phyloP scores from a whole-genome alignment of 2,329 filamentous ascomycete species.

The Seiridium unicorne region DNA sequence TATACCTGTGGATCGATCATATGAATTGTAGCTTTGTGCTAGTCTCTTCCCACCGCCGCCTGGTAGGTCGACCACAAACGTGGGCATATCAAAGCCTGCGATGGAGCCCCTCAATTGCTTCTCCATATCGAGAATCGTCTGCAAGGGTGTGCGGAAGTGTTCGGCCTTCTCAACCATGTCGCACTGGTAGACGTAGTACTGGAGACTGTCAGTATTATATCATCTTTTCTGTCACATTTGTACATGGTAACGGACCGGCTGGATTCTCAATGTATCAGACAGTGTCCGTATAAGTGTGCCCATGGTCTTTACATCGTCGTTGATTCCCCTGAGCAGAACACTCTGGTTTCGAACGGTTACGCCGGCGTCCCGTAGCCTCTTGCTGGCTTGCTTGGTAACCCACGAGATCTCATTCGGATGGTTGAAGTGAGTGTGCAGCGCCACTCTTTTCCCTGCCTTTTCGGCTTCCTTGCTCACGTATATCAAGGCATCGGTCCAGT shows the following conservation, averaged over 20 bases:
- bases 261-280: slow-evolving; percentile 50
- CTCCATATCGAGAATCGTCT: slow-evolving; percentile 58
- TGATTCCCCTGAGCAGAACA: slow-evolving; percentile 58
- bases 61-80: slow-evolving; percentile 63
- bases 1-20: slow-evolving; percentile 51
- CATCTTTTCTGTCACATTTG: too few species aligned
- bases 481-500: slow-evolving; percentile 53
- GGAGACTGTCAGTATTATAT: slow-evolving; percentile 1
- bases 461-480: slow-evolving; percentile 49
- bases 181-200: slow-evolving; percentile 67
- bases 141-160: slow-evolving; percentile 60
- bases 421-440: slow-evolving; percentile 66
- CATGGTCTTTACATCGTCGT: slow-evolving; percentile 55
- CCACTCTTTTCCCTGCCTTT: slow-evolving; percentile 55
- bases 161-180: slow-evolving; percentile 62
- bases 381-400: slow-evolving; percentile 52
- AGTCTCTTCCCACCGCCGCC: slow-evolving; percentile 63
- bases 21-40: slow-evolving; percentile 49
- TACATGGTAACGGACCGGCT: slow-evolving; percentile 39
- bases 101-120: slow-evolving; percentile 56
- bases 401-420: slow-evolving; percentile 62
- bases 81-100: slow-evolving; percentile 61
- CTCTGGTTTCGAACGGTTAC: slow-evolving; percentile 60
- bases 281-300: slow-evolving; percentile 49
- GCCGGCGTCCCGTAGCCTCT: slow-evolving; percentile 46